Evolutionary conservation across 1,139 yeast species (phyloP), one percentile per base, ranked within the genome.

Genomic region (Scheffersomyces quercinus): DNA sequence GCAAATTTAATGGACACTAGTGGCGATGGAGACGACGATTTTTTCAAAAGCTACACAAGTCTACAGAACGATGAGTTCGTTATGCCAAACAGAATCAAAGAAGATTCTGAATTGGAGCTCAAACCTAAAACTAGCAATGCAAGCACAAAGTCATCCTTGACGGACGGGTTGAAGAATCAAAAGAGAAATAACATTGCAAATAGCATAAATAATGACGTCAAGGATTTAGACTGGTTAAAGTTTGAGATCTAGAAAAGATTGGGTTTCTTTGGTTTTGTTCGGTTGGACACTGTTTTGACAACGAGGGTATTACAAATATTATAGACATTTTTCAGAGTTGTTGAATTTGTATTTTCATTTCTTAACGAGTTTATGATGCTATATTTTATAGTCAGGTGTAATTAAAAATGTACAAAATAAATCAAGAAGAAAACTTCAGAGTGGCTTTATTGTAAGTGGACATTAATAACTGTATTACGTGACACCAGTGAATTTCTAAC

Each of bases 171-270:
- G 41, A 56, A 58, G 44, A 51, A 56, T 13, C 62, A 49, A 35
- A 40, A 31, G 28, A 35, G 24, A 31, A 20, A 16, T 29, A 20
- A 20, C 35, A 16, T 20, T 28, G 26, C 35, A 14, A 44, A 39
- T 35, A 40, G 44, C 40, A 46, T 32, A 34, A 48, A 47, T 32
- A 47, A 52, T 35, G 60, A 53, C 11, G 43, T 51, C 24, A 54
- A 60, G 39, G 78, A 73, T 51, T 63, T 74, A 42, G 79, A 73
- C 47, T 74, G 79, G 79, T 62, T 74, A 46, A 73, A 73, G 52
- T 74, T 74, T 54, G 79, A 73, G 45, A 61, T 73, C 14, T 71
- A 59, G 46, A 14, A n/a, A 12, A 14, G 6, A 5, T 6, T 20
- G 26, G 26, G 26, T 6, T 20, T 20, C 26, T 20, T 20, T 20